Conservation (phyloP, 169 alveolate genomes). For the Babesia sp. region DNA sequence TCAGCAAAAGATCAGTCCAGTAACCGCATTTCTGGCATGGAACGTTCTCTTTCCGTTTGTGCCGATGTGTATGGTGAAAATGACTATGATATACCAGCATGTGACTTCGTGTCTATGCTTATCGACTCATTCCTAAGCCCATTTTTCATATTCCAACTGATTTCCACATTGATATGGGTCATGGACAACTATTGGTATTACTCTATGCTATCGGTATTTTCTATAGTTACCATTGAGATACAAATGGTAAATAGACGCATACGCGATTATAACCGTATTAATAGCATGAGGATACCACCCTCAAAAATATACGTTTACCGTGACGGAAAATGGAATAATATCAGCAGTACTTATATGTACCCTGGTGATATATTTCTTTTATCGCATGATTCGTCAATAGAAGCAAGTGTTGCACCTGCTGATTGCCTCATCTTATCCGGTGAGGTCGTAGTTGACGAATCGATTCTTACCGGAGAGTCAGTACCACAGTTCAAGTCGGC, state of each 20-base stretch:
- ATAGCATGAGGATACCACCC: conserved; percentile 89
- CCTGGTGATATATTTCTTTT: conserved; percentile 92
- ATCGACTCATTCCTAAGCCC: conserved; percentile 94
- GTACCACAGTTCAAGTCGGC: conserved; percentile 79
- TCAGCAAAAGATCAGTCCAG: conserved; percentile 22
- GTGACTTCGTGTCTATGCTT: conserved; percentile 87
- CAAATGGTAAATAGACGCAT: conserved; percentile 80
- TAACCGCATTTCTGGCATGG: conserved; percentile 3
- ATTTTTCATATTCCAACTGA: conserved; percentile 93
- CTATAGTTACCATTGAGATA: conserved; percentile 85
- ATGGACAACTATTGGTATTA: conserved; percentile 95
- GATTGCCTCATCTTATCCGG: conserved; percentile 70
- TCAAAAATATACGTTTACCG: conserved; percentile 84
- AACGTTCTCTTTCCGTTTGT: conserved; percentile 62
- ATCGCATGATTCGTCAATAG: conserved; percentile 33
- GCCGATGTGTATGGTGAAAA: conserved; percentile 85
- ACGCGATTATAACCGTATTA: conserved; percentile 75
- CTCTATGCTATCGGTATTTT: conserved; percentile 87
- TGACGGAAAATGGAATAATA: conserved; percentile 85
- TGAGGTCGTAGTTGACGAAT: conserved; percentile 79
- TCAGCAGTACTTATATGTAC: conserved; percentile 82
- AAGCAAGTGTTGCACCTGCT: conserved; percentile 44
- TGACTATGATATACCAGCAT: conserved; percentile 90
- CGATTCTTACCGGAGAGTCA: conserved; percentile 86
- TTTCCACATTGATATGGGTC: conserved; percentile 92